Base-by-base conservation (phyloP, 257 asterid genomes). In the Scutellaria baicalensis region DNA sequence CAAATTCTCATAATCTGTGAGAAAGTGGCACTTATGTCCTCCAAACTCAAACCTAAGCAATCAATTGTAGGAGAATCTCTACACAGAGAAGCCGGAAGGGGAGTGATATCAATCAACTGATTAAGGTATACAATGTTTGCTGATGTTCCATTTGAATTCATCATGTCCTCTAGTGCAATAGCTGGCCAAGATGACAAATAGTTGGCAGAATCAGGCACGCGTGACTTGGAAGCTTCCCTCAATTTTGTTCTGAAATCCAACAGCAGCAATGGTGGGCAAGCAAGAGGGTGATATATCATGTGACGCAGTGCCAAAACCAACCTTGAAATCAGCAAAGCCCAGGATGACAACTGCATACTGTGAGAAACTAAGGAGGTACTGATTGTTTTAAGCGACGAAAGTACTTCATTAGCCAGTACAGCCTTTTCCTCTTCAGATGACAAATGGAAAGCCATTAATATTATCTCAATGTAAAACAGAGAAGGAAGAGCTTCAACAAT, bases 241-340 rank as follows among this genome's bases (percentile, higher is more conserved):
- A 93, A 72, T 83, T 84, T 94, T 65, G 86, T 75, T 81, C 87
- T 91, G 88, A 94, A 84, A 69, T 87, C 89, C 79, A 75, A 66
- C 70, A 86, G 87, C 71, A 94, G 83, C 49, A 84, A 79, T n/a
- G 96, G 76, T 0, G 99, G 97, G 60, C 96, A 89, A 69, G 88
- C 82, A 58, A 56, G 88, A 3, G 91, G 90, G 72, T 80, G 84
- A 75, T 76, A 84, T 33, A 88, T 78, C 93, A 94, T 87, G 82
- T 91, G 99, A 69, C 99, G 97, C 64, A 94, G 88, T 48, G 88
- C 81, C 80, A 94, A 77, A 73, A 94, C 83, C 85, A 91, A 83
- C 71, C 99, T 88, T 38, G 99, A 94, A 47, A 89, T 80, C 76
- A 91, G 58, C 65, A 94, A 72, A 21, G 91, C 90, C 99, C 99